These are phyloP conservation scores for Acer campestre DNA, from an alignment of 345 rosid genomes.

Conservation along the genomic window DNA sequence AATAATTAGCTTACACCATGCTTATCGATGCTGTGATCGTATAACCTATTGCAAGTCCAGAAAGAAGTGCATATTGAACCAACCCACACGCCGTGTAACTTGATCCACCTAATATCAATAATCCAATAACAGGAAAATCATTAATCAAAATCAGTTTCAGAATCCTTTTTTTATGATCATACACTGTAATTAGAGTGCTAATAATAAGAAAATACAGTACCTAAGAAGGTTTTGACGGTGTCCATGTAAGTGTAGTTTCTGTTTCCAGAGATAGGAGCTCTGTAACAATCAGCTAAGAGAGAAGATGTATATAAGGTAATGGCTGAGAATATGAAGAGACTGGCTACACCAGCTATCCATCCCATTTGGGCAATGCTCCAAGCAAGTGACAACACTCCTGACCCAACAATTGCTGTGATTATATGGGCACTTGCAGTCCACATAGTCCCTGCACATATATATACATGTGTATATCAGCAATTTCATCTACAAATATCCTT, in stretches of 20 bases:
- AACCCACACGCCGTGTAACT: conserved; percentile 13
- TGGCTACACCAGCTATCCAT: conserved; percentile 20
- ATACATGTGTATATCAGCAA: no score
- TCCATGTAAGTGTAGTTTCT: conserved; percentile 21
- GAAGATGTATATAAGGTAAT: conserved; percentile 17
- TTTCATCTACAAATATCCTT: no score
- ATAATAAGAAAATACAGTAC: background rate
- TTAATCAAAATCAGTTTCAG: no score
- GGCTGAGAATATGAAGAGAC: conserved; percentile 16
- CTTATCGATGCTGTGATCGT: conserved; percentile 24
- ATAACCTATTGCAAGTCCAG: conserved; percentile 10
- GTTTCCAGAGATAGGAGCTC: conserved; percentile 18
- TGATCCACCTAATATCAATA: conserved; percentile 4
- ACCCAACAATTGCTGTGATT: conserved; percentile 27
- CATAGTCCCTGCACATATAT: conserved; percentile 7
- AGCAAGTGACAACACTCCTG: conserved; percentile 26
- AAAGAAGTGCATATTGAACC: conserved; percentile 14
- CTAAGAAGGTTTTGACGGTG: conserved; percentile 16
- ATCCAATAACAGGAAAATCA: background rate
- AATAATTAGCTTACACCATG: conserved; percentile 25
- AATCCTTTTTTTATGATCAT: no score
- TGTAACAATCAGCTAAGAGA: conserved; percentile 25
- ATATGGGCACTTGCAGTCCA: conserved; percentile 29
- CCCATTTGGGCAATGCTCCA: conserved; percentile 30
- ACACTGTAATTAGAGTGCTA: no score